Evolutionary conservation across 768 basidiomycete genomes (phyloP), one percentile per base, ranked within the genome.

Genomic region (Trametes sanguinea): DNA sequence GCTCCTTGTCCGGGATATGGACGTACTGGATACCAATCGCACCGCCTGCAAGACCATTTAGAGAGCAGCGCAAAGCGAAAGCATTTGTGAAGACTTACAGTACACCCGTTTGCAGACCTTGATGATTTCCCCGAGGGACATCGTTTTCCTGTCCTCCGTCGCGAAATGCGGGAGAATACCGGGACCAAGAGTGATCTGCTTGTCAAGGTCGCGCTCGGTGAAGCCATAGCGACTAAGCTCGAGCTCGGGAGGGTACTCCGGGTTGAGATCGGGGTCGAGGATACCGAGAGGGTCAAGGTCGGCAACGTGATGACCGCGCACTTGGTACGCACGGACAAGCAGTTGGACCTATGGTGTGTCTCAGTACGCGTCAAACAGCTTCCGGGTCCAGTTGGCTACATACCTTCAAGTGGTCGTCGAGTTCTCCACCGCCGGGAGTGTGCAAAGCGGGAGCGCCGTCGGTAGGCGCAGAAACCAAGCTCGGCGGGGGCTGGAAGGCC

Each of bases 291-390:
- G 97, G 73, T 99, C 97, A 55, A 99, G 82, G 65, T 97, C 91
- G 39, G 96, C 97, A 60, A 95, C 82, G 69, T 98, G 95, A 71
- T 99, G 97, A 14, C 97, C 97, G 62, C 96, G 92, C 16, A 99
- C 97, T 86, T 99, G 97, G 77, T 97, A 99, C 3, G 97, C 97
- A 59, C 97, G 90, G 54, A 98, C 94, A 59, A 99, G 88, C 32
- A 98, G 84, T 90, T 99, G 97, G 16, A 94, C 89, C 96, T 98
- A 71, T 2, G 29, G 33, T 27, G 22, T 45, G 43, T 51, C 13
- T 13, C 22, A 44, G n/a, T 17, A 56, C 42, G 42, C 40, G 54
- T 27, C 42, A 51, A 55, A 17, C n/a, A 35, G 29, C n/a, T 6
- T 13, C 4, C 22, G 9, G 3, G 14, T 9, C 32, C 7, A 8